Base-by-base conservation (phyloP, 108 stramenopile species). In the Skeletonema menzelii region DNA sequence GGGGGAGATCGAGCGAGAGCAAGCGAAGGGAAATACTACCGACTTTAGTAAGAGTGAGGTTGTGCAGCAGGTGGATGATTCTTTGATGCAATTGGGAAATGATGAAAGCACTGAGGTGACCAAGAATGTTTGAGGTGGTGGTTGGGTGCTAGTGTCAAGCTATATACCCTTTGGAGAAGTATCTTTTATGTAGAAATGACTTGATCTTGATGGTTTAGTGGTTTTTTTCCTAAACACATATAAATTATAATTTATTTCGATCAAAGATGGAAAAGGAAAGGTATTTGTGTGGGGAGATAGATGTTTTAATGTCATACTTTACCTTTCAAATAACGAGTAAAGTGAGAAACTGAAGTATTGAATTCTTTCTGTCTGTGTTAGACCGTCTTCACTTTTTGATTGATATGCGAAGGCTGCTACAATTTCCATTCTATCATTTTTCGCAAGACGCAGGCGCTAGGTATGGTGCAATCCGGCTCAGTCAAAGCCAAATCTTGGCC, bases 31-130 rank as follows among this genome's bases (percentile, higher is more conserved):
- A n/a, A 87, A 85, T 73, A 87, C 82, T 4, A 46, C 80, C 8
- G 85, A 83, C 20, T 94, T 88, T 75, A 72, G 78, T 37, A 82
- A 76, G 56, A 92, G 91, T 57, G 91, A 96, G 84, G 89, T 97
- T 62, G 97, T 97, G 49, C 89, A 92, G 67, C 97, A 97, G 83
- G 91, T 91, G 26, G 94, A 95, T 82, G 94, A 95, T 70, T 70
- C 86, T 59, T 80, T 95, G 22, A 90, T 91, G 93, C 83, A 88
- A 75, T 77, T 95, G 67, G 90, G 89, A 65, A 87, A 88, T 19
- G 89, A 89, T n/a, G 79, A 78, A 68, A 82, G 81, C 27, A 84
- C 77, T 15, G 86, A 47, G 46, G 46, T 47, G 4, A 19, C 46
- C n/a, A 47, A 47, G 17, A 47, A 47, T 7, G 46, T 47, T 47